These are phyloP conservation scores for Vaccinium darrowii DNA, from an alignment of 148 eudicot species.

Conservation along the genomic window DNA sequence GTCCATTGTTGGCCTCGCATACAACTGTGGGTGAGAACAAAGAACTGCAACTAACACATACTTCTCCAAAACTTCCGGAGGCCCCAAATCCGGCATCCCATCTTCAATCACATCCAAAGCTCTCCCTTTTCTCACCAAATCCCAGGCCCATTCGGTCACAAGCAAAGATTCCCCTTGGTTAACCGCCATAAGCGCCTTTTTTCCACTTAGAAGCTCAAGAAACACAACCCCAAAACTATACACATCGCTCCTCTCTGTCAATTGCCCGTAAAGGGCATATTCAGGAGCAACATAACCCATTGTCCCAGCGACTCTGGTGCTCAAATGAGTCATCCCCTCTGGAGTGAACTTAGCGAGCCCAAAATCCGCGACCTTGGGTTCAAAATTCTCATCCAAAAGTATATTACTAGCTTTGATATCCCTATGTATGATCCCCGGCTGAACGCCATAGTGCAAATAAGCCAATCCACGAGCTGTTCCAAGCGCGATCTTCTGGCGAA, in stretches of 20 bases:
- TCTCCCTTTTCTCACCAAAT: slow-evolving; percentile 62
- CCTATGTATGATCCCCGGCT: slow-evolving; percentile 72
- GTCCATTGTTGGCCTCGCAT: slow-evolving; percentile 95
- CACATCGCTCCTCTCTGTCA: slow-evolving; percentile 86
- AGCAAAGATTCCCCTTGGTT: slow-evolving; percentile 58
- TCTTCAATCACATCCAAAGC: slow-evolving; percentile 65
- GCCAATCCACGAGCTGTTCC: slow-evolving; percentile 85
- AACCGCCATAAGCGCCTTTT: slow-evolving; percentile 57
- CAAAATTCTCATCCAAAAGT: slow-evolving; percentile 70
- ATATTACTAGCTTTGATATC: slow-evolving; percentile 83
- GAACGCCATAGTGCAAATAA: slow-evolving; percentile 80
- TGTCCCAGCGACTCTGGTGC: slow-evolving; percentile 88
- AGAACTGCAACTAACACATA: slow-evolving; percentile 76
- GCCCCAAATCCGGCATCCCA: slow-evolving; percentile 56
- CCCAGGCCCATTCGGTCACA: slow-evolving; percentile 91
- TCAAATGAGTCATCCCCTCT: slow-evolving; percentile 79
- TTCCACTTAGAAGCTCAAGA: slow-evolving; percentile 84
- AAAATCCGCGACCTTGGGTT: slow-evolving; percentile 80
- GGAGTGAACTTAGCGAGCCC: slow-evolving; percentile 85
- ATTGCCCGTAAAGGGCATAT: slow-evolving; percentile 82
- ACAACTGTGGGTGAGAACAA: slow-evolving; percentile 84
- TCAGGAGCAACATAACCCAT: slow-evolving; percentile 96
- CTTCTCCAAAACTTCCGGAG: slow-evolving; percentile 68
- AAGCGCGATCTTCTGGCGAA: slow-evolving; percentile 62
- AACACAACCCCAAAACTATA: slow-evolving; percentile 84